These are phyloP conservation scores for Euphorbia peplus DNA, from an alignment of 345 rosid species.

Conservation along the genomic window DNA sequence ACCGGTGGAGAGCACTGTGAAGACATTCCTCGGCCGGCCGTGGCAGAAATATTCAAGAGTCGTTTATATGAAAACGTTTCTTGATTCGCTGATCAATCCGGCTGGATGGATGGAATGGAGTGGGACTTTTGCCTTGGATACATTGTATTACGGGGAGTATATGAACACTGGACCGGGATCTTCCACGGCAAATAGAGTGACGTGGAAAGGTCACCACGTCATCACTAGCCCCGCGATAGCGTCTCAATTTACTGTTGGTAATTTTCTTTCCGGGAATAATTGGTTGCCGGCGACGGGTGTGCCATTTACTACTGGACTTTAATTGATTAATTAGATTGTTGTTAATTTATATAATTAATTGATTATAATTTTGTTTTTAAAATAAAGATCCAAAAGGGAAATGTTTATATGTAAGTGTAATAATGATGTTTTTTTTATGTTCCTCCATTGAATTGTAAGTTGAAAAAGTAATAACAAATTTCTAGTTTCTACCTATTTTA, in stretches of 20 bases:
- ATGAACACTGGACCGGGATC: constrained; percentile 67
- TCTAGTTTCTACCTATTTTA: background rate
- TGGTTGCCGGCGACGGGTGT: constrained; percentile 64
- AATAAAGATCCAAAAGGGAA: background rate
- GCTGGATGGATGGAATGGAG: constrained; percentile 69
- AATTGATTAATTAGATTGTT: constrained; percentile 7
- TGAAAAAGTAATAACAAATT: background rate
- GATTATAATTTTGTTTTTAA: background rate
- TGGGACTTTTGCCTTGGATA: constrained; percentile 45
- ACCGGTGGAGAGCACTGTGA: constrained; percentile 20
- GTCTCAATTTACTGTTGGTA: constrained; percentile 47
- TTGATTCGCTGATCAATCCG: constrained; percentile 47
- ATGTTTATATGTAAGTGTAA: background rate
- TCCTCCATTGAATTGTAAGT: background rate
- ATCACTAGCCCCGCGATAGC: constrained; percentile 44
- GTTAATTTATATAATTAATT: background rate
- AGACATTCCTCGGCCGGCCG: constrained; percentile 62
- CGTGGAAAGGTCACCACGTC: constrained; percentile 66
- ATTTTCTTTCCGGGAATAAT: constrained; percentile 43
- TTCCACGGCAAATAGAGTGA: constrained; percentile 48
- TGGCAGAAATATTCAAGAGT: constrained; percentile 65
- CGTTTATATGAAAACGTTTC: constrained; percentile 47
- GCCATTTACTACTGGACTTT: constrained; percentile 62
- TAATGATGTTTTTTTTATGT: background rate
- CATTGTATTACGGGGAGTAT: constrained; percentile 69